Evolutionary conservation across 805 yeast genomes (phyloP).

Genomic region (Starmerella cellae): DNA sequence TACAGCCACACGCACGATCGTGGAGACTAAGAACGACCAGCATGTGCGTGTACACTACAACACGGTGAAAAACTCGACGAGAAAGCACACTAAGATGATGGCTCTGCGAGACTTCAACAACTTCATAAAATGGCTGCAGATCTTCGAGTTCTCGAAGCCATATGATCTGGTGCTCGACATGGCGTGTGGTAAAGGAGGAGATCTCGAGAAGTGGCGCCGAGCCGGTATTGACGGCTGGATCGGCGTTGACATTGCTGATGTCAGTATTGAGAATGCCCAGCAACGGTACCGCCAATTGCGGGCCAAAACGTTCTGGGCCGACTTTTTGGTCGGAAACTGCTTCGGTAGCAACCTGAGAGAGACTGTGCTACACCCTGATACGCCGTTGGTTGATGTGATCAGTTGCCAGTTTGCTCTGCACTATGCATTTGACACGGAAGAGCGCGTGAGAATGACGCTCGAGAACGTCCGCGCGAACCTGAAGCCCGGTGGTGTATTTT

Average conservation of each 20-base stretch:
- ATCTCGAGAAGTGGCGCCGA: conserved; percentile 74
- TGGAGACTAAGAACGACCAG: conserved; percentile 15
- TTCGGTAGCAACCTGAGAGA: conserved; percentile 54
- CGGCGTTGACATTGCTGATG: conserved; percentile 86
- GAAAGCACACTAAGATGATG: conserved; percentile 72
- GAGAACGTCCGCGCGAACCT: conserved; percentile 64
- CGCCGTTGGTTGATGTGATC: conserved; percentile 76
- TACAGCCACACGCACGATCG: too few species aligned
- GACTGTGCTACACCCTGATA: conserved; percentile 55
- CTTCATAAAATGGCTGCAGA: conserved; percentile 73
- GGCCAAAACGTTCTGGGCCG: conserved; percentile 50
- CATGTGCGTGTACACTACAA: conserved; percentile 77
- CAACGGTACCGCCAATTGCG: conserved; percentile 52
- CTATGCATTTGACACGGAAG: conserved; percentile 83
- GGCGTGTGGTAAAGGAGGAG: conserved; percentile 99
- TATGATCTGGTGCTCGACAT: conserved; percentile 59
- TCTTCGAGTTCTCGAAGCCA: conserved; percentile 50
- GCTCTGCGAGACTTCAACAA: conserved; percentile 82
- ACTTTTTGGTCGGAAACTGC: conserved; percentile 86
- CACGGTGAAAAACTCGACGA: conserved; percentile 58
- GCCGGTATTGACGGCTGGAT: conserved; percentile 62
- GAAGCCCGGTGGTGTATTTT: conserved; percentile 69
- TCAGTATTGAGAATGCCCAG: conserved; percentile 72
- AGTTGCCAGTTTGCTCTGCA: conserved; percentile 88
- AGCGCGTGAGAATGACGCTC: conserved; percentile 57